Conservation (phyloP, 2,329 filamentous ascomycete genomes). For the Conoideocrella luteorostrata region DNA sequence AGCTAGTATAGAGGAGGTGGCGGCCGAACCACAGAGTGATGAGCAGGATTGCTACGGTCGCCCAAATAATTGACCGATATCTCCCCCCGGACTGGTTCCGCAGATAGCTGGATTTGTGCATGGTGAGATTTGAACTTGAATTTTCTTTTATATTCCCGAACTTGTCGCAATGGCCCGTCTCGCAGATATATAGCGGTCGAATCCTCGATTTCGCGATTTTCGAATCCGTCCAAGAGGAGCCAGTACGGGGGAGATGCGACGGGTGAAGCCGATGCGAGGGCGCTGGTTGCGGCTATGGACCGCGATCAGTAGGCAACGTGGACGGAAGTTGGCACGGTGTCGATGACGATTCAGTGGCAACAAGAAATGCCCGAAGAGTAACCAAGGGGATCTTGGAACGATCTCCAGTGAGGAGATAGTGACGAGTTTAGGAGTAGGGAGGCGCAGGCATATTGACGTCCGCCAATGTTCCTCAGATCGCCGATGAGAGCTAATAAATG, state of each 20-base stretch:
- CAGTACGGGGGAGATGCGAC: too few relatives aligned
- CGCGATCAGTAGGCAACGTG: too few relatives aligned
- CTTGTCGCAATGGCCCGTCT: too few relatives aligned
- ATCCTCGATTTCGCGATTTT: too few relatives aligned
- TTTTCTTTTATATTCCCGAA: too few relatives aligned
- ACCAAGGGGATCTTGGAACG: not conserved
- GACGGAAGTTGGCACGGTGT: not conserved
- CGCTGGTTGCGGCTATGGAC: too few relatives aligned
- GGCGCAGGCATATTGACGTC: slow-evolving; percentile 9
- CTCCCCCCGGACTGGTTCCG: slow-evolving; percentile 8
- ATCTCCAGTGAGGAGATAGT: slow-evolving; percentile 1
- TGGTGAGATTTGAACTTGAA: not conserved
- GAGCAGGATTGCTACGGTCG: slow-evolving; percentile 6
- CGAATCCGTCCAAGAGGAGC: too few relatives aligned
- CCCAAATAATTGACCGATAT: slow-evolving; percentile 8
- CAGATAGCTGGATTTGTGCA: slow-evolving; percentile 8
- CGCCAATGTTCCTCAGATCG: not conserved
- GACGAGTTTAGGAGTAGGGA: not conserved
- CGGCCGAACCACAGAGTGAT: slow-evolving; percentile 12
- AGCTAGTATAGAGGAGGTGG: slow-evolving; percentile 18
- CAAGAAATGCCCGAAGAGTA: not conserved
- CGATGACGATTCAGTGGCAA: not conserved
- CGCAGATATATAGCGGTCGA: too few relatives aligned
- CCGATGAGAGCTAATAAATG: not conserved
- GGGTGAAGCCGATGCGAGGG: not conserved